These are phyloP conservation scores for Immersiella caudata DNA, from an alignment of 495 filamentous ascomycete genomes.

Conservation along the genomic window DNA sequence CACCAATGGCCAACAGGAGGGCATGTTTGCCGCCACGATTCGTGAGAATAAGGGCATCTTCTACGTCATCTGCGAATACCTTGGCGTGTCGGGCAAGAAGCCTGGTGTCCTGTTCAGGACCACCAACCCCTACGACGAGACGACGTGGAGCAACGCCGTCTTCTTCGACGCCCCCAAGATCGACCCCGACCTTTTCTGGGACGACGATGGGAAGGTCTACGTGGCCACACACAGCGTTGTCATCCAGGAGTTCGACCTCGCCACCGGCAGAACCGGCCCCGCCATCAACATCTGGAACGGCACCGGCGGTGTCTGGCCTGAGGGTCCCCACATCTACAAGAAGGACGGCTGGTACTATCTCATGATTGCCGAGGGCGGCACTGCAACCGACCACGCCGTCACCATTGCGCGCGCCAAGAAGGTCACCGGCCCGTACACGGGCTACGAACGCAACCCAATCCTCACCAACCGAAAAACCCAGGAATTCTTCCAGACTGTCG, in stretches of 20 bases:
- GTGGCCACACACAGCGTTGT: conserved; percentile 44
- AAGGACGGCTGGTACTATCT: conserved; percentile 61
- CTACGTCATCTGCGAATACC: conserved; percentile 47
- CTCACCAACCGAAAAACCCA: conserved; percentile 52
- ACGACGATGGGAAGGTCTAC: conserved; percentile 50
- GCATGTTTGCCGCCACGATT: conserved; percentile 42
- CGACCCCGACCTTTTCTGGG: conserved; percentile 52
- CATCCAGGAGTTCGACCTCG: conserved; percentile 48
- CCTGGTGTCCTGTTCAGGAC: conserved; percentile 38
- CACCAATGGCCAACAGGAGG: conserved; percentile 31
- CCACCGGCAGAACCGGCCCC: conserved; percentile 37
- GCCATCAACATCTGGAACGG: conserved; percentile 57
- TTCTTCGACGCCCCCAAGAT: conserved; percentile 39
- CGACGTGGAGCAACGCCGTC: conserved; percentile 45
- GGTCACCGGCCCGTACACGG: conserved; percentile 57
- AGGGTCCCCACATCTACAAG: conserved; percentile 65
- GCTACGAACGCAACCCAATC: conserved; percentile 52
- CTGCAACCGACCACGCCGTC: conserved; percentile 51
- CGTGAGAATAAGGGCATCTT: conserved; percentile 41
- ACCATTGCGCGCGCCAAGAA: conserved; percentile 50
- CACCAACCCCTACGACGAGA: conserved; percentile 35
- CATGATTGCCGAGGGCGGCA: conserved; percentile 64
- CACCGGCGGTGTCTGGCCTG: conserved; percentile 54
- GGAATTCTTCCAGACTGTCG: conserved; percentile 53
- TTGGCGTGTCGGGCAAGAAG: conserved; percentile 28